Percentiles rank a stretch among this genome's conserved stretches.
These are phyloP conservation scores for Takashimella tepidaria DNA, from an alignment of 1,284 basidiomycete species.

Conservation along the genomic window DNA sequence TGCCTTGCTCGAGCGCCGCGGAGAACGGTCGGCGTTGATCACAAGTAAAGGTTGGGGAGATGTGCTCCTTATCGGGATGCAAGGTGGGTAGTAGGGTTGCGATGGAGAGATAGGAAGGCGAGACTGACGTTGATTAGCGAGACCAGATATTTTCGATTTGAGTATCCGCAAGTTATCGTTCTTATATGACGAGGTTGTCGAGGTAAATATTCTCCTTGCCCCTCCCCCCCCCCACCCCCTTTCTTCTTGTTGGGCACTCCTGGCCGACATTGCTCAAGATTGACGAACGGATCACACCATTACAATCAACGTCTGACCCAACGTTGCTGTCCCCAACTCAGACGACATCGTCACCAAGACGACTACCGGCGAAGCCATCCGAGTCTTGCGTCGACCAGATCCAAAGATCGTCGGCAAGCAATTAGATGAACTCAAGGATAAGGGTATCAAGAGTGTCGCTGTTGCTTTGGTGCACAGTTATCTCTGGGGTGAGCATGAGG, in stretches of 20 bases:
- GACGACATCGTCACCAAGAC: not conserved
- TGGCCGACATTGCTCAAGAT: too few relatives aligned
- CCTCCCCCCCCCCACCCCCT: too few relatives aligned
- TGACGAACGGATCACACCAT: constrained; percentile 5
- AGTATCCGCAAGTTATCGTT: constrained; percentile 71
- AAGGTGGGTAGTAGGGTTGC: too few relatives aligned
- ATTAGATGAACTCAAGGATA: constrained; percentile 62
- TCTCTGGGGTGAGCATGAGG: constrained; percentile 57
- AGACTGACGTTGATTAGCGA: too few relatives aligned
- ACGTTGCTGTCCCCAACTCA: not conserved
- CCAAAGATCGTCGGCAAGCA: constrained; percentile 48
- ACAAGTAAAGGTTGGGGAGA: constrained; percentile 13
- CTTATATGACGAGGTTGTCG: constrained; percentile 72
- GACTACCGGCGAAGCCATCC: not conserved
- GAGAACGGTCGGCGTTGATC: constrained; percentile 6
- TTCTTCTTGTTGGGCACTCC: too few relatives aligned
- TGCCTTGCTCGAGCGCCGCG: constrained; percentile 11
- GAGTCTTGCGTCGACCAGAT: constrained; percentile 9
- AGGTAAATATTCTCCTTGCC: too few relatives aligned
- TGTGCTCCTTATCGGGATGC: constrained; percentile 7
- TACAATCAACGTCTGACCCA: constrained; percentile 3
- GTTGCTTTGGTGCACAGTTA: constrained; percentile 86
- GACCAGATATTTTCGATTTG: constrained; percentile 74
- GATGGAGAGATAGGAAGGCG: not conserved
- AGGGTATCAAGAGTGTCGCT: constrained; percentile 76